Evolutionary conservation across 2,329 filamentous ascomycete species (phyloP).

Genomic region (Niveomyces coronatus): DNA sequence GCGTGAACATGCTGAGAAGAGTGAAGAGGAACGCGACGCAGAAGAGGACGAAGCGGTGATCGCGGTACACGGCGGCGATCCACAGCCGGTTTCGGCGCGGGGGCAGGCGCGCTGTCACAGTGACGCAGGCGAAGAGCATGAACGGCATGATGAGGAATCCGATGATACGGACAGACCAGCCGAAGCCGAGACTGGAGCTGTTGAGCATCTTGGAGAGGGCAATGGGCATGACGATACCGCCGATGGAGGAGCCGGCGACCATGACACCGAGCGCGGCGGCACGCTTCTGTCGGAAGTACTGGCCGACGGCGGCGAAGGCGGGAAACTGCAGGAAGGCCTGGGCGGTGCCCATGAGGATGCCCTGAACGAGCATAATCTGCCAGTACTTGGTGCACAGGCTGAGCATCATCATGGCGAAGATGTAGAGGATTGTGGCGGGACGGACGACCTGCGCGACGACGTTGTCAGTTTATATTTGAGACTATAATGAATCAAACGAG

Average conservation of each 20-base stretch:
- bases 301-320: conserved; percentile 61
- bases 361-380: conserved; percentile 46
- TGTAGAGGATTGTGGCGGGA: conserved; percentile 11
- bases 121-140: conserved; percentile 35
- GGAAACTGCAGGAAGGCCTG: conserved; percentile 42
- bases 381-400: conserved; percentile 37
- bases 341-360: conserved; percentile 44
- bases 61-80: conserved; percentile 2
- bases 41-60: conserved; percentile 31
- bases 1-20: conserved; percentile 56
- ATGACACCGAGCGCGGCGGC: conserved; percentile 75
- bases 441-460: conserved; percentile 13
- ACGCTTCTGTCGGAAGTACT: conserved; percentile 66
- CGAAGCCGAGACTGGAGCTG: conserved; percentile 34
- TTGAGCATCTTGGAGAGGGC: conserved; percentile 36
- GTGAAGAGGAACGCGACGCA: conserved; percentile 51
- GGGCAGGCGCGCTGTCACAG: conserved; percentile 44
- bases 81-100: conserved; percentile 22
- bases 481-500: too few relatives aligned
- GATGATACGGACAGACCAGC: conserved; percentile 38
- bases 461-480: not conserved
- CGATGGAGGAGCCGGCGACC: conserved; percentile 59
- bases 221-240: conserved; percentile 54
- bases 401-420: conserved; percentile 37
- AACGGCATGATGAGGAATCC: conserved; percentile 39